These are phyloP conservation scores for Eustoma russellianum DNA, from an alignment of 257 asterid species.

Conservation along the genomic window DNA sequence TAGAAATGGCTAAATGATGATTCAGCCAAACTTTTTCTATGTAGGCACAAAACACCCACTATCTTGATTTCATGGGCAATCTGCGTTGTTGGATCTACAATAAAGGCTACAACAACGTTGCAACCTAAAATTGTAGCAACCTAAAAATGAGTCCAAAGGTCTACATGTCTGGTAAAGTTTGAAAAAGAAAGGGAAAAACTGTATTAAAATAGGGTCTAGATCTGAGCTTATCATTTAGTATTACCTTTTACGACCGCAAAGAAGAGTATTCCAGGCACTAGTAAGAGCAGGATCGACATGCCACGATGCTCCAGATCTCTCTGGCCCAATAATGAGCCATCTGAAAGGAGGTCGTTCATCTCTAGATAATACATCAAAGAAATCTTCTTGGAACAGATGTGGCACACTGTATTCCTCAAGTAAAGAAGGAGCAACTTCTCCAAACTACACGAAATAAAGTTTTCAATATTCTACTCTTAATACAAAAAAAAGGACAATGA, in stretches of 20 bases:
- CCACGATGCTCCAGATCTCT: slow-evolving; percentile 99
- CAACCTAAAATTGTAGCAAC: no score
- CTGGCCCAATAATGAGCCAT: slow-evolving; percentile 97
- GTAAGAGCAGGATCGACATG: slow-evolving; percentile 99
- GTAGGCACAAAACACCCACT: no score
- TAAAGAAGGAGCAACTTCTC: slow-evolving; percentile 74
- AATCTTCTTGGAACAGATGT: slow-evolving; percentile 80
- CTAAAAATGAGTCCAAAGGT: no score
- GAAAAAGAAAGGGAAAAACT: no score
- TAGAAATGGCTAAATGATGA: no score
- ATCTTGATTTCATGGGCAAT: no score
- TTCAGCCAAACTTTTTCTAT: no score
- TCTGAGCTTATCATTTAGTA: neutral
- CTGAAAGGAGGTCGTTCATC: slow-evolving; percentile 89
- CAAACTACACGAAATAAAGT: slow-evolving; percentile 46
- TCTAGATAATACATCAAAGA: slow-evolving; percentile 69
- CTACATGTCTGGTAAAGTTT: no score
- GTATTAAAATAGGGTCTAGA: no score
- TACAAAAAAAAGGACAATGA: neutral
- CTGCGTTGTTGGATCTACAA: no score
- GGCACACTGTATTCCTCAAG: slow-evolving; percentile 78
- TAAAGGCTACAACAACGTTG: no score
- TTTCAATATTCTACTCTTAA: slow-evolving; percentile 9
- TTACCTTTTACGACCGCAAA: slow-evolving; percentile 95
- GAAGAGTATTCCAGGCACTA: slow-evolving; percentile 99